A percentile compares a stretch with the other conserved stretches of the same genome.
Conservation (phyloP, 441 rosid genomes). For the Corymbia citriodora region DNA sequence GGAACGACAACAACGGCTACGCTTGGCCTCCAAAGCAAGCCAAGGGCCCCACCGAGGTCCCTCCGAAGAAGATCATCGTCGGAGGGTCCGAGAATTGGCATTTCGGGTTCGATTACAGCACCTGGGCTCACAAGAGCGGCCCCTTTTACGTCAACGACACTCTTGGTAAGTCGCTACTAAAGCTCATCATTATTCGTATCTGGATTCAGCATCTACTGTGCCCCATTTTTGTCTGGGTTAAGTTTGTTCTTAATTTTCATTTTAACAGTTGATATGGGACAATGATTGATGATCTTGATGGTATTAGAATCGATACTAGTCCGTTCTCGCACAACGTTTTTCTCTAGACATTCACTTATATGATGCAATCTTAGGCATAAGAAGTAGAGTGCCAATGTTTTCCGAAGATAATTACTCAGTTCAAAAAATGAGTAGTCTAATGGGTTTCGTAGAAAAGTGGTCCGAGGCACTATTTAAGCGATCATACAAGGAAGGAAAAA, state of each 20-base stretch:
- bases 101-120: slow-evolving; percentile 43
- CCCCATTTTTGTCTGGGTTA: background rate
- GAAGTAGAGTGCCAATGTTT: background rate
- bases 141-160: slow-evolving; percentile 55
- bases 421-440: background rate
- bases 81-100: slow-evolving; percentile 58
- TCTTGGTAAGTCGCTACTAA: slow-evolving; percentile 26
- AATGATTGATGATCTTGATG: background rate
- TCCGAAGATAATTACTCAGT: background rate
- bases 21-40: slow-evolving; percentile 1
- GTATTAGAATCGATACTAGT: background rate
- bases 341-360: background rate
- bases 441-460: background rate
- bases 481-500: background rate
- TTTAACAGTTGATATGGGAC: background rate
- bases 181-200: background rate
- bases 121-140: slow-evolving; percentile 50
- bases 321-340: background rate
- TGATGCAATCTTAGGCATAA: background rate
- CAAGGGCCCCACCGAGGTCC: background rate
- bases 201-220: background rate
- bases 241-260: background rate
- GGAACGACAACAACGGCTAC: background rate
- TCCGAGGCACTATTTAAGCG: background rate
- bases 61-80: slow-evolving; percentile 38